These are phyloP conservation scores for Barbatosphaeria neglecta DNA, from an alignment of 495 filamentous ascomycete genomes.

Conservation along the genomic window DNA sequence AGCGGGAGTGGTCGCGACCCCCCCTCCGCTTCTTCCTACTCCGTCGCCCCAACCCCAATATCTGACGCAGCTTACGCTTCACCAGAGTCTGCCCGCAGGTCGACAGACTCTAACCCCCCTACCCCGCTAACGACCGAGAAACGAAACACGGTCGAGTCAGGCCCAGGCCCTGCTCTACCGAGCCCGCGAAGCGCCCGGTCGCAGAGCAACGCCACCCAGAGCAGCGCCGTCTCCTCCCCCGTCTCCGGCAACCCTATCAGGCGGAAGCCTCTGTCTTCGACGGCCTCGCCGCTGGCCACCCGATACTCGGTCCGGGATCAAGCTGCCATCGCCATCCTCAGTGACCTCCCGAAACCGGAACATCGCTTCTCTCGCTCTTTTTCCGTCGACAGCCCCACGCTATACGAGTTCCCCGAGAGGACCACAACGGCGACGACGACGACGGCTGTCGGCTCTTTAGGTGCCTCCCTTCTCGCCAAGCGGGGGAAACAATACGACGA, in stretches of 20 bases:
- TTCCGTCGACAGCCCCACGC: slow-evolving; percentile 44
- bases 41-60: neutral
- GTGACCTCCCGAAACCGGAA: slow-evolving; percentile 29
- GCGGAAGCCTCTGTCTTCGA: slow-evolving; percentile 42
- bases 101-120: neutral
- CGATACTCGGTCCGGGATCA: slow-evolving; percentile 36
- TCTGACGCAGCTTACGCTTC: neutral
- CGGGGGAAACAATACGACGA: neutral
- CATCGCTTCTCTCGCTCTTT: slow-evolving; percentile 35
- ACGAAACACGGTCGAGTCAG: neutral
- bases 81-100: neutral
- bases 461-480: neutral
- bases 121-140: neutral
- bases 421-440: no score
- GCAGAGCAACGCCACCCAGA: slow-evolving; percentile 13
- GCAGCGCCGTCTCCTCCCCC: slow-evolving; percentile 3
- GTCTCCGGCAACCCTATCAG: slow-evolving; percentile 24
- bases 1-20: neutral
- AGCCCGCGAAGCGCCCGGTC: slow-evolving; percentile 17
- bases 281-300: slow-evolving; percentile 37
- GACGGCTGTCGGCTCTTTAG: slow-evolving; percentile 2
- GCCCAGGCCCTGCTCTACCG: slow-evolving; percentile 6
- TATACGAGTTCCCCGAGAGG: slow-evolving; percentile 40
- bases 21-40: neutral
- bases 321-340: slow-evolving; percentile 23